Evolutionary conservation across 331 rosid genomes (phyloP).

Genomic region (Malus hybrid): DNA sequence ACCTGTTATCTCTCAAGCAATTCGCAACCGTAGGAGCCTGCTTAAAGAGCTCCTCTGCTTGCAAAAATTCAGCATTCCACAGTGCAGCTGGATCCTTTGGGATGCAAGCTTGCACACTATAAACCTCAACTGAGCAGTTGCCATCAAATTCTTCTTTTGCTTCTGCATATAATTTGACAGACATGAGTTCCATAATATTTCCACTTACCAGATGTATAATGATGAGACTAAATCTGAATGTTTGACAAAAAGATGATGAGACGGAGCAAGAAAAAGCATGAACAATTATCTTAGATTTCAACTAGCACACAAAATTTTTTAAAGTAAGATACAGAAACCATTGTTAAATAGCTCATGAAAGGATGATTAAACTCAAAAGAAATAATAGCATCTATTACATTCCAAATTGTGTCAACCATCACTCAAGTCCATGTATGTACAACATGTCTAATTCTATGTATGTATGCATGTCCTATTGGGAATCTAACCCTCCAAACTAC

Average conservation of each 20-base stretch:
- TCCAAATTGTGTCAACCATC: neutral
- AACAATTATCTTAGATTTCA: neutral
- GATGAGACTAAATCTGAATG: neutral
- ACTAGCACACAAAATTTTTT: neutral
- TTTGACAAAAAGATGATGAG: neutral
- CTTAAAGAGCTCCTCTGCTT: slow-evolving; percentile 87
- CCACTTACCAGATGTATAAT: slow-evolving; percentile 11
- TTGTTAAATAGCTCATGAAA: neutral
- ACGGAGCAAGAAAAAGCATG: neutral
- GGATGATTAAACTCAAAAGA: neutral
- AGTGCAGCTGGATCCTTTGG: slow-evolving; percentile 92
- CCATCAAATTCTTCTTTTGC: slow-evolving; percentile 77
- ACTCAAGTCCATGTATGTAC: neutral
- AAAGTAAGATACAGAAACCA: neutral
- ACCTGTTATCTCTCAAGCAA: slow-evolving; percentile 96
- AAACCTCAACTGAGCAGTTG: slow-evolving; percentile 75
- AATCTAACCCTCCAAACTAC: neutral
- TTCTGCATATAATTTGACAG: slow-evolving; percentile 48
- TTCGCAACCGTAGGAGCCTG: slow-evolving; percentile 61
- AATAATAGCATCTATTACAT: neutral
- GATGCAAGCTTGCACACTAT: slow-evolving; percentile 83
- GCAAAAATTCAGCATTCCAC: slow-evolving; percentile 88
- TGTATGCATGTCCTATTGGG: neutral
- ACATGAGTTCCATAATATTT: slow-evolving; percentile 5
- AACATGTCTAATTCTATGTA: neutral